Percentiles rank a stretch among this genome's conserved stretches.
Evolutionary conservation across 2,329 filamentous ascomycete species (phyloP).

Genomic region (Cladobotryum mycophilum): DNA sequence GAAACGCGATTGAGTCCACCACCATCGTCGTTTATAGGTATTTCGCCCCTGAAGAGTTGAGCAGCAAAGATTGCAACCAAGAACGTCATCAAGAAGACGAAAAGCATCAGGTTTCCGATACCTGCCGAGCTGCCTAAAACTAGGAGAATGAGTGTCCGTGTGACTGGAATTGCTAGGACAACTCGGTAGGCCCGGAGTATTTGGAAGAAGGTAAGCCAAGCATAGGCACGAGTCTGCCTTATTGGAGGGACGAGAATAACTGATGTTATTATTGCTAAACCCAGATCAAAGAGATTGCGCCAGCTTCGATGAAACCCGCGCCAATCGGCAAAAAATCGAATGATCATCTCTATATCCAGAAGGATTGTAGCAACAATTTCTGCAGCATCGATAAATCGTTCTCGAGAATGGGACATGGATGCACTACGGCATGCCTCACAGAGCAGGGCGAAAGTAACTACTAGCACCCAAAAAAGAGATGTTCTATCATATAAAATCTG

Average conservation of each 20-base stretch:
- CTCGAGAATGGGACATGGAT: conserved; percentile 58
- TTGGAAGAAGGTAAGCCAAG: conserved; percentile 89
- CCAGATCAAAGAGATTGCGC: conserved; percentile 74
- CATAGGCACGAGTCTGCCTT: conserved; percentile 66
- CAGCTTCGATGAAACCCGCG: conserved; percentile 67
- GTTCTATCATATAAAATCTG: conserved; percentile 72
- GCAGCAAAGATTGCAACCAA: conserved; percentile 88
- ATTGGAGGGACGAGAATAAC: conserved; percentile 83
- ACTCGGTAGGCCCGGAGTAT: conserved; percentile 88
- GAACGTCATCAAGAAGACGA: conserved; percentile 94
- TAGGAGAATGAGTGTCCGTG: conserved; percentile 74
- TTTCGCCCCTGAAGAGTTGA: conserved; percentile 84
- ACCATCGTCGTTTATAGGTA: conserved; percentile 56
- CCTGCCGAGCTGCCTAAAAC: conserved; percentile 88
- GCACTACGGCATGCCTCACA: conserved; percentile 73
- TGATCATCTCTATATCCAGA: conserved; percentile 72
- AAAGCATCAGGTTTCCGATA: conserved; percentile 90
- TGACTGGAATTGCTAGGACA: conserved; percentile 82
- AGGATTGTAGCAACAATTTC: conserved; percentile 73
- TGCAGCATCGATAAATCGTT: conserved; percentile 60
- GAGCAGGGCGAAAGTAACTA: conserved; percentile 77
- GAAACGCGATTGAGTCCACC: conserved; percentile 63
- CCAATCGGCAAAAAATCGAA: conserved; percentile 76
- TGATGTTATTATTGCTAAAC: conserved; percentile 72
- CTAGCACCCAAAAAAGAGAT: conserved; percentile 66